Evolutionary conservation across 306 rosid genomes (phyloP).

Genomic region (Purshia tridentata): DNA sequence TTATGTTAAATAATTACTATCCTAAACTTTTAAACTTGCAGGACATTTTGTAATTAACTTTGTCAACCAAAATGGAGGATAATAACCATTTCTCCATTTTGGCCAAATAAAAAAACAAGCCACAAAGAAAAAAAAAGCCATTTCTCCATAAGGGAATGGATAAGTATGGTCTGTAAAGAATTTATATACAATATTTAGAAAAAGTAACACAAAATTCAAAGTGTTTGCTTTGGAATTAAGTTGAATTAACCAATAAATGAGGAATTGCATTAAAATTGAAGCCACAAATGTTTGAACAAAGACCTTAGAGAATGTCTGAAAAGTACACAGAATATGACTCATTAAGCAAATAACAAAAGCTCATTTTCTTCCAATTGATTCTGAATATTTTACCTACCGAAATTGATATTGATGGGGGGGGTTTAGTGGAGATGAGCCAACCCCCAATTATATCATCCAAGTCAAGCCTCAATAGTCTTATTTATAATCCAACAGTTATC

Average conservation of each 20-base stretch:
- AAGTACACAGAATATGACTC: background rate
- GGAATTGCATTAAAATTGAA: background rate
- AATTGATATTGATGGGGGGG: background rate
- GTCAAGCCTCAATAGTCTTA: background rate
- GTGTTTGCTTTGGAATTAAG: background rate
- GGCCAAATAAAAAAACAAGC: too few relatives aligned
- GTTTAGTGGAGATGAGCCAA: constrained; percentile 30
- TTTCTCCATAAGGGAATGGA: background rate
- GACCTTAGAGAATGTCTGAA: background rate
- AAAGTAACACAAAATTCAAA: background rate
- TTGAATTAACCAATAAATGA: background rate
- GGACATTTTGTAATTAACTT: too few relatives aligned
- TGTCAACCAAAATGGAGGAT: too few relatives aligned
- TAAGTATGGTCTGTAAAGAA: background rate
- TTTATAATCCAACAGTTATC: constrained; percentile 27
- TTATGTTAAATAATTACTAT: too few relatives aligned
- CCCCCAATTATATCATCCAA: constrained; percentile 8
- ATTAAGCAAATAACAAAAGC: background rate
- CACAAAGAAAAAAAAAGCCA: background rate
- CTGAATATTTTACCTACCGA: background rate
- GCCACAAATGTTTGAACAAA: background rate
- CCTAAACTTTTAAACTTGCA: too few relatives aligned
- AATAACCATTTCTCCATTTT: too few relatives aligned
- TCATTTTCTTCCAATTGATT: background rate
- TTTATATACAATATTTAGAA: background rate